These are phyloP conservation scores for Onygena corvina DNA, from an alignment of 2,329 filamentous ascomycete species.

Conservation along the genomic window DNA sequence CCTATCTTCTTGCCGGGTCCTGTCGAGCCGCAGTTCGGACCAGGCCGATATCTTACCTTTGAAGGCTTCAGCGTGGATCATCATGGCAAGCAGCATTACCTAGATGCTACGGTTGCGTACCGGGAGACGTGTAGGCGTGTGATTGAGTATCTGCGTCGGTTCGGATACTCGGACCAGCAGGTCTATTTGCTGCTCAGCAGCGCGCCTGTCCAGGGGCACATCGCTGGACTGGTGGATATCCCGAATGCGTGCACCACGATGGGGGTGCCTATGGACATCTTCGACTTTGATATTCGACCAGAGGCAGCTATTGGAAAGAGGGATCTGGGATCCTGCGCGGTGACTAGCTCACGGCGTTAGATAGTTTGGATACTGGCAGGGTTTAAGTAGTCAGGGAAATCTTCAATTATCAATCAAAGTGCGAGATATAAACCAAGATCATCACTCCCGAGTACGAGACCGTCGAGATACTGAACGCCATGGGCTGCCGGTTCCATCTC, in stretches of 20 bases:
- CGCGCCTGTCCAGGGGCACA: constrained; percentile 74
- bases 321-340: constrained; percentile 62
- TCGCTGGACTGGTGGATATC: constrained; percentile 82
- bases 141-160: constrained; percentile 68
- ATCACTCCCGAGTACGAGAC: neutral
- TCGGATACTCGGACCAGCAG: constrained; percentile 61
- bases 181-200: constrained; percentile 75
- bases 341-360: constrained; percentile 35
- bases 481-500: neutral
- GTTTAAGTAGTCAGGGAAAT: too few relatives aligned
- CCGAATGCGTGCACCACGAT: constrained; percentile 85
- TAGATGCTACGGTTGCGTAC: constrained; percentile 78
- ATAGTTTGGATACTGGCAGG: too few relatives aligned
- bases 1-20: constrained; percentile 79
- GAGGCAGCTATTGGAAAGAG: constrained; percentile 46
- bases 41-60: constrained; percentile 69
- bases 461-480: neutral
- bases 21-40: constrained; percentile 77
- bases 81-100: constrained; percentile 75
- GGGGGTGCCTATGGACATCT: constrained; percentile 83
- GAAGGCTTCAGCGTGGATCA: constrained; percentile 87
- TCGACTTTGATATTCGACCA: constrained; percentile 81
- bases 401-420: too few relatives aligned
- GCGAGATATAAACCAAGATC: too few relatives aligned
- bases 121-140: constrained; percentile 65